phyloP scores from a whole-genome alignment of 139 green algal genomes.

The Chlamydomonas eustigma region DNA sequence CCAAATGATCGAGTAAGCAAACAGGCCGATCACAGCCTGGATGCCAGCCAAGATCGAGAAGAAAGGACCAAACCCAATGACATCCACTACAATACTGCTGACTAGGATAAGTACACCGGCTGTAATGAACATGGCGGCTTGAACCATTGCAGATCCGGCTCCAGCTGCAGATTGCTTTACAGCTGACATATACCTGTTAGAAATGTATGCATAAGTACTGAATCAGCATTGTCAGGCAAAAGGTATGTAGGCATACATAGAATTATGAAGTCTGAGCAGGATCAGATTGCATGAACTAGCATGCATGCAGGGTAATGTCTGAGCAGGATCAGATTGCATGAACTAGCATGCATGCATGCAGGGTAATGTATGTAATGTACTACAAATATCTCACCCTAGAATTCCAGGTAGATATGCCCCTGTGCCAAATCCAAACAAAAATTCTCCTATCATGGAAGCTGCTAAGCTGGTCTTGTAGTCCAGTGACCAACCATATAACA shows the following conservation, averaged over 20 bases:
- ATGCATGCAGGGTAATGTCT: neutral
- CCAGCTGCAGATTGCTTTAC: slow-evolving; percentile 16
- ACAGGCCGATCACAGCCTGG: neutral
- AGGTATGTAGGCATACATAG: too few species aligned
- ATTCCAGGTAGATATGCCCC: neutral
- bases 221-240: too few species aligned
- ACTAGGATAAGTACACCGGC: neutral
- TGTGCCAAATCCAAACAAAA: slow-evolving; percentile 5
- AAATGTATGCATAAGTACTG: too few species aligned
- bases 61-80: neutral
- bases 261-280: too few species aligned
- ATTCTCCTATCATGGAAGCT: neutral
- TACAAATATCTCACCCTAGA: neutral
- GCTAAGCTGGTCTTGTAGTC: neutral
- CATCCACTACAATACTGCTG: neutral
- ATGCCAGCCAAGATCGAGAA: slow-evolving; percentile 6
- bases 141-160: slow-evolving; percentile 10
- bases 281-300: neutral
- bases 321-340: neutral
- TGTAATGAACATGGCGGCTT: slow-evolving; percentile 1
- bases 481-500: slow-evolving; percentile 4
- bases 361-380: neutral
- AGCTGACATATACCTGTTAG: neutral
- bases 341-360: neutral
- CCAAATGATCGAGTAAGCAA: too few species aligned